Evolutionary conservation across 257 asterid species (phyloP).

Genomic region (Solanum pimpinellifolium): DNA sequence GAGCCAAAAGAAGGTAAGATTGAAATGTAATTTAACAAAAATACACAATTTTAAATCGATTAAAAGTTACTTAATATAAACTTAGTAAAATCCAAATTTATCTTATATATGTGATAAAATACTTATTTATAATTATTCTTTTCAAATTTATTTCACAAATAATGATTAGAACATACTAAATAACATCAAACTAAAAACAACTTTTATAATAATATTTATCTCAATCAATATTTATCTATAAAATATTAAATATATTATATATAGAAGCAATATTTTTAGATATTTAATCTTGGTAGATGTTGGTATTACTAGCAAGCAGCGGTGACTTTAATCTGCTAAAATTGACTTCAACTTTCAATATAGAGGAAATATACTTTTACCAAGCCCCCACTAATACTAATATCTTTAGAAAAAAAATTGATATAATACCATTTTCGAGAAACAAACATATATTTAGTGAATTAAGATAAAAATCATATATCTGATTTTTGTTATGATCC

Average conservation of each 20-base stretch:
- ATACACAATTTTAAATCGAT: neutral
- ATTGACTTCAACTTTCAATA: too few species aligned
- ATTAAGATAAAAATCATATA: too few species aligned
- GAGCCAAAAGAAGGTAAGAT: neutral
- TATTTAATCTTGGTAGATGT: neutral
- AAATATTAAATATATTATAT: too few species aligned
- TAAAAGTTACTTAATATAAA: neutral
- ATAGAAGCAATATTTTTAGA: neutral
- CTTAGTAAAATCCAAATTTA: neutral
- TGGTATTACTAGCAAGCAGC: neutral
- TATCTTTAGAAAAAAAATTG: too few species aligned
- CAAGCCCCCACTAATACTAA: too few species aligned
- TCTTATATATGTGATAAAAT: neutral
- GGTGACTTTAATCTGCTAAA: too few species aligned
- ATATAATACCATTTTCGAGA: too few species aligned
- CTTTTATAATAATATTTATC: too few species aligned
- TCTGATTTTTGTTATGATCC: too few species aligned
- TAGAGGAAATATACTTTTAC: too few species aligned
- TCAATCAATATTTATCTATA: neutral
- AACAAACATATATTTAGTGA: too few species aligned
- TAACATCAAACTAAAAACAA: too few species aligned
- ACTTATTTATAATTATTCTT: neutral
- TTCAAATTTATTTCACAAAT: neutral
- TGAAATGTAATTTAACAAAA: neutral
- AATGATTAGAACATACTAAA: neutral